Evolutionary conservation across 2,329 filamentous ascomycete genomes (phyloP).

Genomic region (Venturia asperata): DNA sequence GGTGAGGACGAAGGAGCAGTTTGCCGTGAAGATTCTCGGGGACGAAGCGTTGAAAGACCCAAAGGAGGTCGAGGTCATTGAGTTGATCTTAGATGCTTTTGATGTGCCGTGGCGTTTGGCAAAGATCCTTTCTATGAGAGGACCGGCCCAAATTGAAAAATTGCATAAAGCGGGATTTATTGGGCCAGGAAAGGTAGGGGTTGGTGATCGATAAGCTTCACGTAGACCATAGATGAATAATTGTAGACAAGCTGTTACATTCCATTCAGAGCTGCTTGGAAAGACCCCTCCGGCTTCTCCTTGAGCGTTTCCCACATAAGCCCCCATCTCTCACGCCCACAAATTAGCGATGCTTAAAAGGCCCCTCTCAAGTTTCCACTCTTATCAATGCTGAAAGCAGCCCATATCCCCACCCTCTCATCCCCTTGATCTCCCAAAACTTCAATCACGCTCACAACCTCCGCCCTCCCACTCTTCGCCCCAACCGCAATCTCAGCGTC

Average conservation of each 20-base stretch:
- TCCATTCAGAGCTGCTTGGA: too few species aligned
- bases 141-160: neutral
- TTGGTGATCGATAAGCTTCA: conserved; percentile 9
- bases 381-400: conserved; percentile 18
- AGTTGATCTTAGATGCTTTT: conserved; percentile 37
- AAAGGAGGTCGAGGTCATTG: conserved; percentile 33
- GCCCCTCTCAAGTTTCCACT: neutral
- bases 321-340: too few species aligned
- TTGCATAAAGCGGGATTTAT: conserved; percentile 11
- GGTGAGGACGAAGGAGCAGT: conserved; percentile 33
- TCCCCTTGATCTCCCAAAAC: conserved; percentile 38
- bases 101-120: conserved; percentile 32
- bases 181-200: conserved; percentile 13
- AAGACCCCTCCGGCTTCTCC: too few species aligned
- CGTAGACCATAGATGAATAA: neutral
- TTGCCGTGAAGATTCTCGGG: conserved; percentile 30
- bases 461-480: conserved; percentile 21
- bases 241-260: too few species aligned
- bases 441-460: conserved; percentile 36
- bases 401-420: conserved; percentile 36
- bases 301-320: too few species aligned
- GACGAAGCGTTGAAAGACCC: conserved; percentile 29
- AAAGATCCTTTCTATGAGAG: conserved; percentile 7
- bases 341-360: neutral
- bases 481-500: conserved; percentile 33